Base-by-base conservation (phyloP, 2,329 filamentous ascomycete species). In the Aspergillus spinulosporus region DNA sequence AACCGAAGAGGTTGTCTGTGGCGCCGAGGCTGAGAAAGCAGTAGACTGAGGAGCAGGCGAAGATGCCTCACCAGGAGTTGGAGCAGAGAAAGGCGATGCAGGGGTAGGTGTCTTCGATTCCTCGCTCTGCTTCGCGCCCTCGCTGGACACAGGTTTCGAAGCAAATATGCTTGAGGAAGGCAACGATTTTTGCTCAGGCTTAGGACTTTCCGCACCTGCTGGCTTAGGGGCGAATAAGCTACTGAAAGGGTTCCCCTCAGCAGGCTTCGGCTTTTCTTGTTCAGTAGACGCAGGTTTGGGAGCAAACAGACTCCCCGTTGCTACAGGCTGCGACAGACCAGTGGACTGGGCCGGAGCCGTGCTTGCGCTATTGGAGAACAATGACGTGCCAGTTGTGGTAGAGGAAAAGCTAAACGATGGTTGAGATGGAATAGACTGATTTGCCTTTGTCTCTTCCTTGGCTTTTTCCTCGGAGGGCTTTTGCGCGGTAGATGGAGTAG, bases 231-330 rank as follows among this genome's bases (percentile, higher is more conserved):
- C 46, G 47, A 68, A 64, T 45, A 63, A 14, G 37, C 49, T 61
- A 34, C 56, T 45, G 42, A 68, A 68, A 28, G 64, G 66, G 26
- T 62, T 67, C n/a, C n/a, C 43, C 34, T 28, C 52, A 8, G 59
- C 34, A 7, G 61, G 36, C 36, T 64, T 54, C 3, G 63, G 32
- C 36, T 61, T 56, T 5, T 60, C 57, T 42, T 62, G 50, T 28
- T 59, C 59, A 32, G 62, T 42, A 6, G 58, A 45, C 3, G 60
- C 43, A 42, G 60, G 56, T 34, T 69, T 64, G 1, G 62, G 62
- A 28, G 59, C 60, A 55, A 70, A 66, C 7, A 67, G 40, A 40
- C 60, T 69, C 52, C 58, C 61, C 4, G 63, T 52, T 14, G 62
- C 54, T 5, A 62, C 51, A n/a, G 63, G 47, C 51, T 66, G 64